Base-by-base conservation (phyloP, 805 yeast species). In the Maudiozyma bulderi region DNA sequence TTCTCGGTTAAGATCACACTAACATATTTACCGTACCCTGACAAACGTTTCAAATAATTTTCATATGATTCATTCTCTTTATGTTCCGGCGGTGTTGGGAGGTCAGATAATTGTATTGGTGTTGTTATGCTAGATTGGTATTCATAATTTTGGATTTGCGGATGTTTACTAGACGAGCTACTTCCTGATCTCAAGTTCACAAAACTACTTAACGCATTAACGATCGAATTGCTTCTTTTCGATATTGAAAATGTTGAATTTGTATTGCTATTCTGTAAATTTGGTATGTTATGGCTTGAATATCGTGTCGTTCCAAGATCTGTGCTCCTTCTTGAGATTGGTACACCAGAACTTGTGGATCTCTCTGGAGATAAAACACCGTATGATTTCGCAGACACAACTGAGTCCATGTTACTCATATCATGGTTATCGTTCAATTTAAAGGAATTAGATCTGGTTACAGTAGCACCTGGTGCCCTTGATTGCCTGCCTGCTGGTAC, bases 211-310 rank as follows among this genome's bases (percentile, higher is more conserved):
- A 71, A 49, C 0, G 73, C 65, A 48, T 62, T 69, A 1, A 67
- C 73, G 9, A 71, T 51, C 0, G 73, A 68, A 7, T 66, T 62
- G 47, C 69, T 69, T 54, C 72, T 55, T 40, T 64, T 66, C 8
- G 67, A 59, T 29, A 48, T 49, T 6, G 53, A 47, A 30, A 42
- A 42, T 20, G 44, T 42, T 14, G 26, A 51, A 30, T 48, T 44
- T 14, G 54, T 35, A 39, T 41, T 45, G 8, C 39, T 11, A n/a
- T 10, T 42, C 6, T 47, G 20, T 15, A 45, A 14, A 33, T 13
- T 30, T 11, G 33, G 40, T 31, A 28, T 26, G 29, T 20, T 40
- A 15, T 37, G 43, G n/a, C 31, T 43, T 8, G 31, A 15, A 31
- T 32, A 34, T 4, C 20, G 29, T 11, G 29, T 41, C 5, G 44